These are phyloP conservation scores for Myriosclerotinia duriaeana DNA, from an alignment of 2,329 filamentous ascomycete species.

Conservation along the genomic window DNA sequence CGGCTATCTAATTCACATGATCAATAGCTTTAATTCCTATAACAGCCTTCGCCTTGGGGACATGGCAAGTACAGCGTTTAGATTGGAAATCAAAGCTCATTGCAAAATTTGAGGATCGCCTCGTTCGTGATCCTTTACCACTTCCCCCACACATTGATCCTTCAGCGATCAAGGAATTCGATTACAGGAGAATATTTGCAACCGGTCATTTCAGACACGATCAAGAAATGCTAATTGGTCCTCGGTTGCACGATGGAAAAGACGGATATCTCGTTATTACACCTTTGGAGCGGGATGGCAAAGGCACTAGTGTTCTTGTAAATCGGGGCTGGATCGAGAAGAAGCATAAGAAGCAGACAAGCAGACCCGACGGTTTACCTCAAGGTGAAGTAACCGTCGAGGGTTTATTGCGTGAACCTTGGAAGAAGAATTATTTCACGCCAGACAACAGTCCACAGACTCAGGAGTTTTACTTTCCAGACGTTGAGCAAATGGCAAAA, in stretches of 20 bases:
- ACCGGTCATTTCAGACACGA: constrained; percentile 78
- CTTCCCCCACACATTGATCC: constrained; percentile 82
- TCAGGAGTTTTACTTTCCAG: constrained; percentile 91
- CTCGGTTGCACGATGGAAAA: constrained; percentile 82
- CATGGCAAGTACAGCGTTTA: constrained; percentile 92
- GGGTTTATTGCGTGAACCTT: constrained; percentile 82
- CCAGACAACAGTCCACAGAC: constrained; percentile 82
- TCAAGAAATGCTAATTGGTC: constrained; percentile 93
- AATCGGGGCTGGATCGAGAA: constrained; percentile 91
- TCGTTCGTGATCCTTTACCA: constrained; percentile 81
- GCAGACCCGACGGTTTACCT: constrained; percentile 64
- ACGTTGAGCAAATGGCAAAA: constrained; percentile 86
- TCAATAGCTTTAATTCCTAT: constrained; percentile 68
- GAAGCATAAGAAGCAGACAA: constrained; percentile 63
- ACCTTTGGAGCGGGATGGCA: constrained; percentile 71
- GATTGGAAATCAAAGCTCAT: constrained; percentile 93
- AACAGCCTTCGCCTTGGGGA: constrained; percentile 85
- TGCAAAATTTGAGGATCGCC: constrained; percentile 86
- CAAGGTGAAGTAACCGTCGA: constrained; percentile 73
- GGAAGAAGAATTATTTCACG: constrained; percentile 98
- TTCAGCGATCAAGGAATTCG: constrained; percentile 79
- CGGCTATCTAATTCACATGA: constrained; percentile 12
- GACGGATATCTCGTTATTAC: constrained; percentile 92
- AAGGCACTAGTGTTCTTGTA: constrained; percentile 72
- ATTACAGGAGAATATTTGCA: constrained; percentile 81